Conservation (phyloP, 805 yeast genomes). For the Ogataea paradorogensis region DNA sequence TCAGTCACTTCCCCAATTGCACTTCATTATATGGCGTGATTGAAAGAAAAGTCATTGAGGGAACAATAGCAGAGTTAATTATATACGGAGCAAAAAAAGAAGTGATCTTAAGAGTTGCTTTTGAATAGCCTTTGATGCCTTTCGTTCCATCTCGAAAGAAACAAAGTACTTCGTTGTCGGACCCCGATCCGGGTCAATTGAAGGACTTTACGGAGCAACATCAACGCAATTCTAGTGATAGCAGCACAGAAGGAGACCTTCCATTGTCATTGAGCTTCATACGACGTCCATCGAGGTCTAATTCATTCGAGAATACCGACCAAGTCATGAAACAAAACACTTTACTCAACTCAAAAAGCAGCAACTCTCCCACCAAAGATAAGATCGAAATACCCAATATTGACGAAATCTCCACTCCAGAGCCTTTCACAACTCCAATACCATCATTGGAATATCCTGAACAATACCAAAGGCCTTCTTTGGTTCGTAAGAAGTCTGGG, state of each 20-base stretch:
- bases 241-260: constrained; percentile 21
- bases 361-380: not conserved
- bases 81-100: not conserved
- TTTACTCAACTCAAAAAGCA: constrained; percentile 22
- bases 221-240: constrained; percentile 18
- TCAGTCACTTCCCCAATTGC: not conserved
- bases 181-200: not conserved
- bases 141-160: constrained; percentile 20
- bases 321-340: constrained; percentile 33
- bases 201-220: not conserved
- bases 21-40: constrained; percentile 10
- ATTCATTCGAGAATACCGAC: constrained; percentile 23
- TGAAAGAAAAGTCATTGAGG: not conserved
- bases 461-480: constrained; percentile 29
- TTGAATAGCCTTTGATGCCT: constrained; percentile 11
- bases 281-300: constrained; percentile 32
- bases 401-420: constrained; percentile 6
- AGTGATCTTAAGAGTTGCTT: not conserved
- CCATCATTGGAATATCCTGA: constrained; percentile 11
- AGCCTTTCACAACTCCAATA: constrained; percentile 8
- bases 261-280: constrained; percentile 34
- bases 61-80: not conserved
- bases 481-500: constrained; percentile 84
- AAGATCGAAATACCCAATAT: not conserved
- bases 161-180: not conserved